Evolutionary conservation across 73 alveolate genomes (phyloP), one percentile per base, ranked within the genome.

Genomic region (Paramecium tetraurelia): DNA sequence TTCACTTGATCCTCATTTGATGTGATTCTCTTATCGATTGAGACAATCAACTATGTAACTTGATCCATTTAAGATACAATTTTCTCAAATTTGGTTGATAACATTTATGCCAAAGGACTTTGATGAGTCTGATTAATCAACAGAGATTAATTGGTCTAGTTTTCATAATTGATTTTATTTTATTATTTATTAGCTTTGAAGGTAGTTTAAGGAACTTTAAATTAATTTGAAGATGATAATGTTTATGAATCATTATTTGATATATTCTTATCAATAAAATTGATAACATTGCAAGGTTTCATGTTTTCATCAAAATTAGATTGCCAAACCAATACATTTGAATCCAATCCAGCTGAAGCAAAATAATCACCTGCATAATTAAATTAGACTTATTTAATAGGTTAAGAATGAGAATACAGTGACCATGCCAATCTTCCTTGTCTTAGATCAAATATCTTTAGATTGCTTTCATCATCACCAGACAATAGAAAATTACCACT

Each of bases 371-470:
- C 99, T 83, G 96, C 95, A 18, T 97, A 96, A 58, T 97, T 92
- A 96, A 98, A 98, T 68, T 95, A 94, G 50, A 94, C 99, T 77
- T 98, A 93, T 80, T 95, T 94, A 35, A 97, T 94, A 27, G 96
- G 97, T 16, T 98, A 98, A 90, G 97, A 98, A 95, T 98, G 99
- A 1, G 99, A 99, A 96, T 97, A 98, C 9, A 98, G 96, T 68
- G 99, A 97, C 90, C 97, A 98, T 41, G 98, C 93, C 22, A 96
- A 88, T 92, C 97, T 97, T 0, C 99, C 99, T 95, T 95, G 95
- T 95, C 99, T 97, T 86, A 98, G 95, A 94, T 98, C 99, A 99
- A 99, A 98, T 27, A 98, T 96, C 95, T 98, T 98, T 16, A 98
- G 69, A n/a, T 99, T 96, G 11, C 98, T 89, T 93, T 98, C 99